Percentiles rank a stretch among this genome's conserved stretches.
These are phyloP conservation scores for Leptodermis oblonga DNA, from an alignment of 257 asterid species.

Conservation along the genomic window DNA sequence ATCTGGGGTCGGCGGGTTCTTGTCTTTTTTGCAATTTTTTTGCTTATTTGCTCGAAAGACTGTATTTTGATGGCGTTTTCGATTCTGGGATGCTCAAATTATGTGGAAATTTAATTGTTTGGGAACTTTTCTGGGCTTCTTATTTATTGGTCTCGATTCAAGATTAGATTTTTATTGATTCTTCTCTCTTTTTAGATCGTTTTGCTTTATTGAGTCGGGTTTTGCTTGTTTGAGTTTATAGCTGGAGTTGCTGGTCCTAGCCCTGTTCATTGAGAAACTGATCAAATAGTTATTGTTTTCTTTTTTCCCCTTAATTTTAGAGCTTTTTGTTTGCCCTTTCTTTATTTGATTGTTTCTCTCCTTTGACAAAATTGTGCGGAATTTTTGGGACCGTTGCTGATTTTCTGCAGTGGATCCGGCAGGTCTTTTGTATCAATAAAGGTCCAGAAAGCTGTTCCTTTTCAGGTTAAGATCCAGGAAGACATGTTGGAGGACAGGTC, in stretches of 20 bases:
- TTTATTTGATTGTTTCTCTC: conserved; percentile 5
- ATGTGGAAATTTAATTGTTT: too few relatives aligned
- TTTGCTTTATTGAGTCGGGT: conserved; percentile 16
- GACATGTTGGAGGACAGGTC: conserved; percentile 79
- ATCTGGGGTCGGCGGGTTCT: conserved; percentile 48
- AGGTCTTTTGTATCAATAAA: conserved; percentile 16
- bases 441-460: conserved; percentile 18
- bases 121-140: conserved; percentile 6
- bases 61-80: conserved; percentile 26
- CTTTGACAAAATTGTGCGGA: conserved; percentile 9
- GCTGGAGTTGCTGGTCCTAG: conserved; percentile 6
- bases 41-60: conserved; percentile 33
- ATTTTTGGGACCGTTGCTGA: conserved; percentile 16
- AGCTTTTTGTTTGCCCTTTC: not conserved
- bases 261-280: conserved; percentile 8
- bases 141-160: conserved; percentile 8
- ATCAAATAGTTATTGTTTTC: conserved; percentile 1
- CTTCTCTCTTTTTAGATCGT: conserved; percentile 18
- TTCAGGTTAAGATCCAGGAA: conserved; percentile 34
- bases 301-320: too few relatives aligned
- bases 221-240: not conserved
- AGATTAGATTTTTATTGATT: conserved; percentile 27
- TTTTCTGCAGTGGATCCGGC: conserved; percentile 30
- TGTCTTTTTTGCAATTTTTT: conserved; percentile 25
- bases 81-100: conserved; percentile 37